Conservation (phyloP, 805 yeast genomes). For the Torulaspora quercuum region DNA sequence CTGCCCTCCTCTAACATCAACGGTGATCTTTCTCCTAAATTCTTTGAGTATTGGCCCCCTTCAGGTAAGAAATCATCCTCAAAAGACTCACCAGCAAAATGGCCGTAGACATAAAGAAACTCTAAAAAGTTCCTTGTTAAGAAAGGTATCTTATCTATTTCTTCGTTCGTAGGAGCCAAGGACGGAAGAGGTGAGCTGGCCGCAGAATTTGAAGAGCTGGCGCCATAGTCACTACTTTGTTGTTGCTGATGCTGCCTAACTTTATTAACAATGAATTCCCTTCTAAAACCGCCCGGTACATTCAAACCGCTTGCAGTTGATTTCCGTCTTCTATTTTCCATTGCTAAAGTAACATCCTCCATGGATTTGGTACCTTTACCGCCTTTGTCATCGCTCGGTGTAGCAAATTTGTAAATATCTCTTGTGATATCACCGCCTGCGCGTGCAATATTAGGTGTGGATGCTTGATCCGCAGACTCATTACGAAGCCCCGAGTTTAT, state of each 20-base stretch:
- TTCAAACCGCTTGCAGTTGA: slow-evolving; percentile 65
- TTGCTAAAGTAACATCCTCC: slow-evolving; percentile 27
- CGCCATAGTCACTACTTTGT: slow-evolving; percentile 12
- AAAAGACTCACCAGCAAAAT: slow-evolving; percentile 80
- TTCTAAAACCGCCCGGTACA: slow-evolving; percentile 80
- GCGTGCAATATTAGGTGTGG: slow-evolving; percentile 14
- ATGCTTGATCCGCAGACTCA: slow-evolving; percentile 4
- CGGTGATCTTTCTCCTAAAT: slow-evolving; percentile 12
- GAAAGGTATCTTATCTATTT: slow-evolving; percentile 42
- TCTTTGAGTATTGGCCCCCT: slow-evolving; percentile 41
- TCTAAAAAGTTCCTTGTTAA: slow-evolving; percentile 72
- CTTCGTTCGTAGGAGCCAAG: slow-evolving; percentile 17
- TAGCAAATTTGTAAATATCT: slow-evolving; percentile 35
- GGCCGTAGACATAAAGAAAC: slow-evolving; percentile 75
- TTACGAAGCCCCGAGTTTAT: slow-evolving; percentile 7
- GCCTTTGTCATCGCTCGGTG: slow-evolving; percentile 5
- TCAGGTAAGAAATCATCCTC: slow-evolving; percentile 56
- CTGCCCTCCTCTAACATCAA: slow-evolving; percentile 11
- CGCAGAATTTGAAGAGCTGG: slow-evolving; percentile 13
- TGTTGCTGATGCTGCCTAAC: slow-evolving; percentile 32
- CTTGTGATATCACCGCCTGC: slow-evolving; percentile 40
- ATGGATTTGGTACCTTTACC: slow-evolving; percentile 17
- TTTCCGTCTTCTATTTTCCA: slow-evolving; percentile 45
- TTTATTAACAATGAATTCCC: slow-evolving; percentile 56
- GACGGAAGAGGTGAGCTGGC: slow-evolving; percentile 13